Evolutionary conservation across 1,284 basidiomycete species (phyloP).

Genomic region (Schizopora paradoxa): DNA sequence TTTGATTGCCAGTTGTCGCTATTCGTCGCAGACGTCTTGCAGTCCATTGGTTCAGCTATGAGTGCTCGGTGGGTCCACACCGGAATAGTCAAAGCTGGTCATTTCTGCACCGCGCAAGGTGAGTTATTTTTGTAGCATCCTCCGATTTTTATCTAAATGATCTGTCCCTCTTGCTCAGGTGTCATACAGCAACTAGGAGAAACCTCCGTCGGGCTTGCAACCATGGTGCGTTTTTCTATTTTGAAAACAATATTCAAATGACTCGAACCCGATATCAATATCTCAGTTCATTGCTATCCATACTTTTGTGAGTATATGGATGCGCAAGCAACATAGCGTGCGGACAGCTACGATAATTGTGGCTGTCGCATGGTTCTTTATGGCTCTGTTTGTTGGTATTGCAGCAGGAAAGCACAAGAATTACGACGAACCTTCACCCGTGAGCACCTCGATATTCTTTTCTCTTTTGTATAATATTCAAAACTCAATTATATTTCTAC

Average conservation of each 20-base stretch:
- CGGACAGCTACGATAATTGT: slow-evolving; percentile 26
- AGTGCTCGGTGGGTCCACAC: slow-evolving; percentile 15
- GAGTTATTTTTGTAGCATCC: neutral
- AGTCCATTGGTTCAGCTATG: slow-evolving; percentile 14
- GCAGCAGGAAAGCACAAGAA: slow-evolving; percentile 25
- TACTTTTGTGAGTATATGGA: slow-evolving; percentile 35
- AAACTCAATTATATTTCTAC: neutral
- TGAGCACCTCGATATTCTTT: slow-evolving; percentile 24
- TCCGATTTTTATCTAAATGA: neutral
- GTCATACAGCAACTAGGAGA: slow-evolving; percentile 36
- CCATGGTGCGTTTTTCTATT: slow-evolving; percentile 27
- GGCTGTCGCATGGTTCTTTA: slow-evolving; percentile 31
- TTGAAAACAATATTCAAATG: neutral
- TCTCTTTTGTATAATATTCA: slow-evolving; percentile 1
- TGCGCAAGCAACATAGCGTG: slow-evolving; percentile 26
- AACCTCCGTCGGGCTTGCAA: slow-evolving; percentile 36
- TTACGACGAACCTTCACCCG: slow-evolving; percentile 33
- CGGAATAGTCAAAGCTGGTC: slow-evolving; percentile 10
- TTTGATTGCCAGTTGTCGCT: slow-evolving; percentile 14
- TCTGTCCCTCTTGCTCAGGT: slow-evolving; percentile 23
- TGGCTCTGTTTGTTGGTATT: slow-evolving; percentile 31
- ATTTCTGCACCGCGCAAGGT: slow-evolving; percentile 18
- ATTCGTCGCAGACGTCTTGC: slow-evolving; percentile 15
- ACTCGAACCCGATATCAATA: neutral
- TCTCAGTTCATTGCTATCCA: slow-evolving; percentile 31